These are phyloP conservation scores for Thermomyces lanuginosus DNA, from an alignment of 2,329 filamentous ascomycete species.

Conservation along the genomic window DNA sequence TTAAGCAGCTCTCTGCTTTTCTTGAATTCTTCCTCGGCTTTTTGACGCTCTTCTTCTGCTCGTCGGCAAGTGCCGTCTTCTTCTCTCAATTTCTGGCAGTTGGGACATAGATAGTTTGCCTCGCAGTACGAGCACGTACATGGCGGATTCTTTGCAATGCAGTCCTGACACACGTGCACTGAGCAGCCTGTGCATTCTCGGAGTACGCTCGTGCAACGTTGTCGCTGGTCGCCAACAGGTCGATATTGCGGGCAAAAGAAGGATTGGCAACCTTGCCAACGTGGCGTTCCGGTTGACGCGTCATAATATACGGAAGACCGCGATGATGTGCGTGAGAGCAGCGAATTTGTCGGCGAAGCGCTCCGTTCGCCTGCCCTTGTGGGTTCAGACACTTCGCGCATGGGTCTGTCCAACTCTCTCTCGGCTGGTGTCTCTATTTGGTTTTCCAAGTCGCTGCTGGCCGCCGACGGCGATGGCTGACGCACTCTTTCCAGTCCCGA, in stretches of 20 bases:
- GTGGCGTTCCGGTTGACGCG: slow-evolving; percentile 18
- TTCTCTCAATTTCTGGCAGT: slow-evolving; percentile 24
- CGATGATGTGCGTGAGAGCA: slow-evolving; percentile 25
- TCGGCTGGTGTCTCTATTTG: too few relatives aligned
- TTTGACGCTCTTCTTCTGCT: slow-evolving; percentile 22
- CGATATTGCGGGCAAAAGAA: slow-evolving; percentile 32
- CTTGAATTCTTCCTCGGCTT: slow-evolving; percentile 25
- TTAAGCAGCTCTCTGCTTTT: slow-evolving; percentile 25
- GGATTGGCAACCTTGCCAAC: slow-evolving; percentile 33
- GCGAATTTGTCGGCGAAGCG: slow-evolving; percentile 24
- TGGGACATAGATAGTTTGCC: slow-evolving; percentile 28
- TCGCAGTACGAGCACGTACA: slow-evolving; percentile 30
- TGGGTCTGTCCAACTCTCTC: too few relatives aligned
- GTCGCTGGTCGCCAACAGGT: slow-evolving; percentile 29
- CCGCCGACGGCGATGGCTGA: slow-evolving; percentile 13
- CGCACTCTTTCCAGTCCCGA: too few relatives aligned
- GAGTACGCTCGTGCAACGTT: slow-evolving; percentile 27
- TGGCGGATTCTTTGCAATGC: slow-evolving; percentile 22
- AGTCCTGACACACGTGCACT: slow-evolving; percentile 32
- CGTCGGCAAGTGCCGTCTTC: slow-evolving; percentile 25
- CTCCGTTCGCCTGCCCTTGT: slow-evolving; percentile 23
- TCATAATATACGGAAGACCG: slow-evolving; percentile 23
- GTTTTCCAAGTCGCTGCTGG: slow-evolving; percentile 23
- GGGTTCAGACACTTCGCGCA: too few relatives aligned
- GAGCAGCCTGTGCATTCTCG: slow-evolving; percentile 31